phyloP scores from a whole-genome alignment of 352 stramenopile genomes.

The Pythium folliculosum region DNA sequence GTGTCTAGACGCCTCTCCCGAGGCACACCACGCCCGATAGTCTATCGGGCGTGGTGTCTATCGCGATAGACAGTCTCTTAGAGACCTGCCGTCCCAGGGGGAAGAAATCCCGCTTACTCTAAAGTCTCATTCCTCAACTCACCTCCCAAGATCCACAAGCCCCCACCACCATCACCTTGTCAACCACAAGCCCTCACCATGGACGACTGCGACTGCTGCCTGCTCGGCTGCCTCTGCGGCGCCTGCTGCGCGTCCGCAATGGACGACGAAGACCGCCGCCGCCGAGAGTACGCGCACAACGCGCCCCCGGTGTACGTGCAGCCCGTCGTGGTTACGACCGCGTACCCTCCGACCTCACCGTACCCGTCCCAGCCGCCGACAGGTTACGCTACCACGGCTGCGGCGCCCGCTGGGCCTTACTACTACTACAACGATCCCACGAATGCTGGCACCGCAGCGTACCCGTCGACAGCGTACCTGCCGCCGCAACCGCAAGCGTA shows the following conservation, averaged over 20 bases:
- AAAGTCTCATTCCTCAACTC: too few species aligned
- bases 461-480: not conserved
- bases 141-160: too few species aligned
- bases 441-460: not conserved
- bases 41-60: too few species aligned
- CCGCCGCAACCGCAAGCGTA: not conserved
- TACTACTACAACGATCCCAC: not conserved
- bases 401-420: not conserved
- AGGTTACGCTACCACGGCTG: not conserved
- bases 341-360: not conserved
- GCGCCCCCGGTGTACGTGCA: conserved; percentile 15
- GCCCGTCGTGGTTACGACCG: conserved; percentile 5
- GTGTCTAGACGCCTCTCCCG: too few species aligned
- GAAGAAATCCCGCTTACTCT: too few species aligned
- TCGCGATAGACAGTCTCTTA: too few species aligned
- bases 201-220: conserved; percentile 16
- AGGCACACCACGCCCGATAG: too few species aligned
- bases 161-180: too few species aligned
- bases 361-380: not conserved
- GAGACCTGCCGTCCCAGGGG: too few species aligned
- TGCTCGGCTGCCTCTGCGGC: conserved; percentile 9
- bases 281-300: not conserved
- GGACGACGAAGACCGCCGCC: not conserved
- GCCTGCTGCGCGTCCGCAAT: not conserved
- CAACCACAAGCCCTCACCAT: not conserved